Evolutionary conservation across 352 stramenopile genomes (phyloP).

Genomic region (Globisporangium spiculum): DNA sequence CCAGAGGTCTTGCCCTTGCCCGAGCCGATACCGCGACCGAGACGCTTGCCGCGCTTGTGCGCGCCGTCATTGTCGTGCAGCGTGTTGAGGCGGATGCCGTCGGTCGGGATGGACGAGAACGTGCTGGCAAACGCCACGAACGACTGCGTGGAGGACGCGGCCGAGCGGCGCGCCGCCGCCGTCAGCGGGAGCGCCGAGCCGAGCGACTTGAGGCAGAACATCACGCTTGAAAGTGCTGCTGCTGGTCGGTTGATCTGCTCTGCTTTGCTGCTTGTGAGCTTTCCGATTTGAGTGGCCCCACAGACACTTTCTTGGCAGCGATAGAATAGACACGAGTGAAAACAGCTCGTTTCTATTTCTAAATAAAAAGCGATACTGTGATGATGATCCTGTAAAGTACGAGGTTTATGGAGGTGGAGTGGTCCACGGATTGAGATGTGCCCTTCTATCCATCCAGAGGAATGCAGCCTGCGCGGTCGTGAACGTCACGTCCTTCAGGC

Average conservation of each 20-base stretch:
- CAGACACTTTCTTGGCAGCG: background rate
- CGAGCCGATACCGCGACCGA: constrained; percentile 91
- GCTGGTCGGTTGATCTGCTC: background rate
- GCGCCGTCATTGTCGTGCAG: constrained; percentile 84
- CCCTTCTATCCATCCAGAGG: no score
- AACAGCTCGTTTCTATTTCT: background rate
- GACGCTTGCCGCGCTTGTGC: constrained; percentile 87
- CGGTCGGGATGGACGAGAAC: constrained; percentile 47
- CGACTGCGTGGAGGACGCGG: constrained; percentile 2
- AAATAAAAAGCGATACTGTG: background rate
- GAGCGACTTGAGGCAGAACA: constrained; percentile 66
- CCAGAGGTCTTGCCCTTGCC: constrained; percentile 95
- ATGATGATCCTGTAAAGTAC: background rate
- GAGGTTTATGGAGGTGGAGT: background rate
- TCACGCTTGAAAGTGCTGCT: constrained; percentile 4
- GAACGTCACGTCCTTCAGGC: no score
- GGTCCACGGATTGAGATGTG: no score
- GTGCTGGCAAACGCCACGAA: constrained; percentile 44
- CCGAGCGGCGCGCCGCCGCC: constrained; percentile 9
- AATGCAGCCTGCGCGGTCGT: no score
- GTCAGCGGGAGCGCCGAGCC: constrained; percentile 41
- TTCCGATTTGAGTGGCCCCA: constrained; percentile 15
- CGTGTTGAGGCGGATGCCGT: constrained; percentile 79
- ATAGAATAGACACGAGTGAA: background rate
- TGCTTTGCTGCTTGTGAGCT: background rate